phyloP scores from a whole-genome alignment of 345 rosid genomes.

The Physaria fendleri region DNA sequence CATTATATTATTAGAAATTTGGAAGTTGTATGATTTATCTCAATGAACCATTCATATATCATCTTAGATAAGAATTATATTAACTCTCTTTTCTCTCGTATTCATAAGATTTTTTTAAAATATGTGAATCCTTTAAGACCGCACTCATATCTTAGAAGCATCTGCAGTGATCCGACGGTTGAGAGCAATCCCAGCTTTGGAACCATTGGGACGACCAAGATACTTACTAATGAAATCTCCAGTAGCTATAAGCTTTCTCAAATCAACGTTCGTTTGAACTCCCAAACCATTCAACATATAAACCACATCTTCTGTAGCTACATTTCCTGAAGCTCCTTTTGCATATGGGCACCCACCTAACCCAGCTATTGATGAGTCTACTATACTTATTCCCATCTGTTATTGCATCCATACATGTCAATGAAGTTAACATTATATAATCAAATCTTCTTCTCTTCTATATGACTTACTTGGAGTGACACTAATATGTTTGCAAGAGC shows the following conservation, averaged over 20 bases:
- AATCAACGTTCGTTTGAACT: slow-evolving; percentile 51
- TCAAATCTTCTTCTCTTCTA: background rate
- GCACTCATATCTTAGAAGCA: slow-evolving; percentile 61
- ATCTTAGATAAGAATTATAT: background rate
- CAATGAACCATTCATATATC: too few species aligned
- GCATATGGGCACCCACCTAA: slow-evolving; percentile 85
- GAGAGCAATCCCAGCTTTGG: slow-evolving; percentile 59
- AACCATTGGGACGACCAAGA: slow-evolving; percentile 50
- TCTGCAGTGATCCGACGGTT: slow-evolving; percentile 45
- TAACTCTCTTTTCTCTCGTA: background rate
- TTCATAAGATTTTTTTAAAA: too few species aligned
- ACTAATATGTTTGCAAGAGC: slow-evolving; percentile 78
- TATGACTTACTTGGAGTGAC: slow-evolving; percentile 65
- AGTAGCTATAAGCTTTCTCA: slow-evolving; percentile 50
- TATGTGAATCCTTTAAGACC: background rate
- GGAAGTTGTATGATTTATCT: too few species aligned
- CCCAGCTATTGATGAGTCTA: slow-evolving; percentile 71
- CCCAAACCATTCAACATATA: slow-evolving; percentile 79
- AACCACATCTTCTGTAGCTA: slow-evolving; percentile 75
- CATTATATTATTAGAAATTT: too few species aligned
- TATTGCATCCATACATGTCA: background rate
- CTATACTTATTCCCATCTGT: slow-evolving; percentile 63
- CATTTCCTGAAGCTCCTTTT: slow-evolving; percentile 80
- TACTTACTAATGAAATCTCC: slow-evolving; percentile 70
- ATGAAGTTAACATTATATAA: background rate